Evolutionary conservation across 768 basidiomycete species (phyloP).

Genomic region (Cystobasidium ongulense): DNA sequence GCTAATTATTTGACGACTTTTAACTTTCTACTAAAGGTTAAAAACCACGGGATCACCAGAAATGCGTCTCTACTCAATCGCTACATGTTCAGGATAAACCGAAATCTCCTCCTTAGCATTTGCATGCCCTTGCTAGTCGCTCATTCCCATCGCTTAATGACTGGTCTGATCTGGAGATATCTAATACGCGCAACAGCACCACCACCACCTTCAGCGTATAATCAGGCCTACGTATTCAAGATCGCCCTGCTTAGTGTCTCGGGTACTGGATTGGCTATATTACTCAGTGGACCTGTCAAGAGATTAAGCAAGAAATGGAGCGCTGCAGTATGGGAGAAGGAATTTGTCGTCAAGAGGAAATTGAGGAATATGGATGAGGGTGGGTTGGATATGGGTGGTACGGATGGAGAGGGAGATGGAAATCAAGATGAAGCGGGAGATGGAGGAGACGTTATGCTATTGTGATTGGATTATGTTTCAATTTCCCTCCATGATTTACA

Average conservation of each 20-base stretch:
- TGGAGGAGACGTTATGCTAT: no score
- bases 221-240: not conserved
- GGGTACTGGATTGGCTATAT: not conserved
- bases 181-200: not conserved
- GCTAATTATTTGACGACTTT: no score
- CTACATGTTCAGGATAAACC: not conserved
- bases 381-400: not conserved
- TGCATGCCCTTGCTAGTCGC: not conserved
- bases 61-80: not conserved
- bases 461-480: no score
- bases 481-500: no score
- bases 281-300: not conserved
- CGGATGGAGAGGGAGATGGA: not conserved
- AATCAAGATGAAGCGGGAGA: not conserved
- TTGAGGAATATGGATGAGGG: constrained; percentile 22
- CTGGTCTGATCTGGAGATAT: not conserved
- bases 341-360: constrained; percentile 10
- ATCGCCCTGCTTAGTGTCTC: not conserved
- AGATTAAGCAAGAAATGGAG: constrained; percentile 2
- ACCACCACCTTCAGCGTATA: not conserved
- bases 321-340: constrained; percentile 9
- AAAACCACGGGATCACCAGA: no score
- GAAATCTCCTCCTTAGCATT: not conserved
- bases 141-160: not conserved
- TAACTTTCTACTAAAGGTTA: no score